A percentile compares a stretch with the other conserved stretches of the same genome.
phyloP scores from a whole-genome alignment of 2,329 filamentous ascomycete genomes.

The Pyrenophora graminea region DNA sequence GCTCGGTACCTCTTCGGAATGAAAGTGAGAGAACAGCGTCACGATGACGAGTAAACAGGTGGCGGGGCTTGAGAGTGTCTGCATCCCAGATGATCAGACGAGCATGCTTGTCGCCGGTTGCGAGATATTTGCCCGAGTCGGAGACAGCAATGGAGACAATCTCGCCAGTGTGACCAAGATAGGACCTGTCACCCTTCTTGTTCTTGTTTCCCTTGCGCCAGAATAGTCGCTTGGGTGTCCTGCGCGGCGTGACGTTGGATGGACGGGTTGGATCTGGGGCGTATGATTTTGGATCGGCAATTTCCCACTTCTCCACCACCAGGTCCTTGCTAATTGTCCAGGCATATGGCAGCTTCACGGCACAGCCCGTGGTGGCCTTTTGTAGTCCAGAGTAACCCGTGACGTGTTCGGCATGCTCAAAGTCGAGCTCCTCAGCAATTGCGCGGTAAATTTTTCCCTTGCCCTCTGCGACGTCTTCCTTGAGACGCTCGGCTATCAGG shows the following conservation, averaged over 20 bases:
- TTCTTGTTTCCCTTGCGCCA: conserved; percentile 65
- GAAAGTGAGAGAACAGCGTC: conserved; percentile 83
- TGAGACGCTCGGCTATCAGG: conserved; percentile 79
- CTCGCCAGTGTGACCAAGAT: conserved; percentile 71
- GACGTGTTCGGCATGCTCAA: conserved; percentile 68
- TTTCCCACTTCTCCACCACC: conserved; percentile 84
- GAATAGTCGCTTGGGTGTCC: conserved; percentile 65
- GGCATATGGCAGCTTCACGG: conserved; percentile 75
- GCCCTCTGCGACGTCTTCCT: conserved; percentile 88
- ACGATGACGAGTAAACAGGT: conserved; percentile 88
- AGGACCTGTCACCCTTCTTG: conserved; percentile 66
- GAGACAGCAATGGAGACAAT: conserved; percentile 88
- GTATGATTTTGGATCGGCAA: conserved; percentile 60
- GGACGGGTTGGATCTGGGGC: conserved; percentile 25
- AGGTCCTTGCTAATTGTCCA: conserved; percentile 90
- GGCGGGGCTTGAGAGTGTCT: conserved; percentile 73
- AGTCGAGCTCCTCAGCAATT: conserved; percentile 74
- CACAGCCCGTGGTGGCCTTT: conserved; percentile 76
- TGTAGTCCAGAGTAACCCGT: conserved; percentile 80
- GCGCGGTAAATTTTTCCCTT: conserved; percentile 88
- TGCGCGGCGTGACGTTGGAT: conserved; percentile 57
- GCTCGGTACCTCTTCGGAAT: conserved; percentile 84
- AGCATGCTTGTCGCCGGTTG: conserved; percentile 83
- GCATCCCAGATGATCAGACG: conserved; percentile 89
- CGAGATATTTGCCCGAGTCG: conserved; percentile 86